Conservation (phyloP, 164 flowering plant species). For the Tinospora cordifolia region DNA sequence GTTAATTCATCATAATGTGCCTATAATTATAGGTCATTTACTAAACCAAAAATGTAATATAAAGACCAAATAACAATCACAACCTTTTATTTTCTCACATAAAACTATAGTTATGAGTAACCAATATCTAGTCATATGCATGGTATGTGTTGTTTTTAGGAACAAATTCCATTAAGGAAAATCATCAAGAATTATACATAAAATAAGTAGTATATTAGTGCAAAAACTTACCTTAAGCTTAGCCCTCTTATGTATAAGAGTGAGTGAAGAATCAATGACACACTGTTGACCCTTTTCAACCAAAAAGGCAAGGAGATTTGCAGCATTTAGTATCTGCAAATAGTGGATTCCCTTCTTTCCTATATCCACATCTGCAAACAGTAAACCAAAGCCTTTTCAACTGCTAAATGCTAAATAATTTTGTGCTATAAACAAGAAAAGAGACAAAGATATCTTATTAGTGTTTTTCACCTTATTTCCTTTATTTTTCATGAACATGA, state of each 20-base stretch:
- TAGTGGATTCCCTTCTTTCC: slow-evolving; percentile 57
- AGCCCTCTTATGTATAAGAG: slow-evolving; percentile 92
- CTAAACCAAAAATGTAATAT: too few species aligned
- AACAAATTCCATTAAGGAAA: too few species aligned
- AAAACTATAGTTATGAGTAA: too few species aligned
- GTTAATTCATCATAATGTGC: not conserved
- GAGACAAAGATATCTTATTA: not conserved
- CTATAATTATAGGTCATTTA: too few species aligned
- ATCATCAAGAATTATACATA: too few species aligned
- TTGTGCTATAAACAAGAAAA: not conserved
- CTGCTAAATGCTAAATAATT: not conserved
- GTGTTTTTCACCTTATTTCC: not conserved
- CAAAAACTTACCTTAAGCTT: slow-evolving; percentile 61
- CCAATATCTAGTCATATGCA: too few species aligned
- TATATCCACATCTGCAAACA: slow-evolving; percentile 39
- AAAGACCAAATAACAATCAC: too few species aligned
- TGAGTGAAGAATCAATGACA: slow-evolving; percentile 91
- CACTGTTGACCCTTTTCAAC: slow-evolving; percentile 80
- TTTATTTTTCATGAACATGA: too few species aligned
- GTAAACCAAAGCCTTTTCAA: not conserved
- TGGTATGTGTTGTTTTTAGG: too few species aligned
- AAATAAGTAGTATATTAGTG: not conserved
- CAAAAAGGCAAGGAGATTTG: slow-evolving; percentile 51
- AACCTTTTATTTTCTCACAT: too few species aligned
- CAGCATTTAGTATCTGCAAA: slow-evolving; percentile 54